These are phyloP conservation scores for Hyaloperonospora brassicae DNA, from an alignment of 352 stramenopile genomes.

Conservation along the genomic window DNA sequence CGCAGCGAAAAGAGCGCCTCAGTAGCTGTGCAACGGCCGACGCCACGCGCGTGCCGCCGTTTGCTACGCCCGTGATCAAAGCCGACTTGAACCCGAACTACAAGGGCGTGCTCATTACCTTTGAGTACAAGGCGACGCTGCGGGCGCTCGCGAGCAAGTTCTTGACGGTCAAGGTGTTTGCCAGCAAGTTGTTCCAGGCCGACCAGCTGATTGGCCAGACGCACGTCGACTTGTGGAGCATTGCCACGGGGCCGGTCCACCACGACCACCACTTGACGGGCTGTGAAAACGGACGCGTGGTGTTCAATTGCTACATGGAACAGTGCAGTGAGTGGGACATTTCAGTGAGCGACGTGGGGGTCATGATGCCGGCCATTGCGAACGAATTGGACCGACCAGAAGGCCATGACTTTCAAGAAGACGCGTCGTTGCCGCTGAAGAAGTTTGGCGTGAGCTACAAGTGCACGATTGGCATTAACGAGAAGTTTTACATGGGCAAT, in stretches of 20 bases:
- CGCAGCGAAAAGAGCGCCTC: too few species aligned
- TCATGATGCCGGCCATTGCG: slow-evolving; percentile 85
- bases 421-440: slow-evolving; percentile 78
- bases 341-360: slow-evolving; percentile 76
- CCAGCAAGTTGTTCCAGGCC: slow-evolving; percentile 67
- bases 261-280: slow-evolving; percentile 82
- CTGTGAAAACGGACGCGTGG: slow-evolving; percentile 80
- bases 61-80: slow-evolving; percentile 79
- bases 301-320: slow-evolving; percentile 90
- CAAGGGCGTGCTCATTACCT: slow-evolving; percentile 78
- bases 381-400: slow-evolving; percentile 84
- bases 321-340: slow-evolving; percentile 88
- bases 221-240: slow-evolving; percentile 71
- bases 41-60: slow-evolving; percentile 48
- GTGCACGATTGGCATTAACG: slow-evolving; percentile 80
- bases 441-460: slow-evolving; percentile 88
- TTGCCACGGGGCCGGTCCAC: slow-evolving; percentile 79
- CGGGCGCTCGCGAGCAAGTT: slow-evolving; percentile 47
- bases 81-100: slow-evolving; percentile 84
- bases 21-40: too few species aligned
- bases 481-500: slow-evolving; percentile 85
- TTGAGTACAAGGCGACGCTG: slow-evolving; percentile 76
- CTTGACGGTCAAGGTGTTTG: slow-evolving; percentile 75
- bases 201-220: slow-evolving; percentile 73
- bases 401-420: slow-evolving; percentile 86